These are phyloP conservation scores for Daphne laureola DNA, from an alignment of 441 rosid genomes.

Conservation along the genomic window DNA sequence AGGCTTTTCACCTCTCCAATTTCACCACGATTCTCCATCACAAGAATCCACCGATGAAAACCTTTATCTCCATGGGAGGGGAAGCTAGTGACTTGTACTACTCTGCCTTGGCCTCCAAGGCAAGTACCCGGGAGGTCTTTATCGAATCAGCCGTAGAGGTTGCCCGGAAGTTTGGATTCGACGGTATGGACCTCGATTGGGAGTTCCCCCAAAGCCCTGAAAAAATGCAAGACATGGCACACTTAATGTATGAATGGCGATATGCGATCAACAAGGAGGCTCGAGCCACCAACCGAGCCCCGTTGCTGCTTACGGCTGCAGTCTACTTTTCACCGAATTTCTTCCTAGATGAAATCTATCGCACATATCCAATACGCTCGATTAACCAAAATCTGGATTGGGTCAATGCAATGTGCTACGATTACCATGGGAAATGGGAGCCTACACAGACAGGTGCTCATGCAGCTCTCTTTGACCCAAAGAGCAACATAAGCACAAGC, in stretches of 20 bases:
- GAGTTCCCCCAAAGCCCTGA: slow-evolving; percentile 31
- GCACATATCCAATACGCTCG: slow-evolving; percentile 24
- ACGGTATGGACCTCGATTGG: slow-evolving; percentile 58
- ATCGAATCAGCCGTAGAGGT: slow-evolving; percentile 32
- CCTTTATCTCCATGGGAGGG: slow-evolving; percentile 43
- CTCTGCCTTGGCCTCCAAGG: slow-evolving; percentile 27
- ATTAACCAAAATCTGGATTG: slow-evolving; percentile 33
- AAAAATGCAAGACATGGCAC: slow-evolving; percentile 33
- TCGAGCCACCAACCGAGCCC: slow-evolving; percentile 19
- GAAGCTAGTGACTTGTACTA: slow-evolving; percentile 18
- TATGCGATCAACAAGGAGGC: slow-evolving; percentile 28
- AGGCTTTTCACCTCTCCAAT: slow-evolving; percentile 18
- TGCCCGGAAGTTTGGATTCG: slow-evolving; percentile 38
- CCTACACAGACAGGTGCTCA: slow-evolving; percentile 32
- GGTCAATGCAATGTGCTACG: slow-evolving; percentile 42
- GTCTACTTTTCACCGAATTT: slow-evolving; percentile 41
- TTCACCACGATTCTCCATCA: slow-evolving; percentile 39
- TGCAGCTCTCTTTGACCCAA: slow-evolving; percentile 38
- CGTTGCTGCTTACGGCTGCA: slow-evolving; percentile 45
- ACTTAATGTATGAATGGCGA: slow-evolving; percentile 34
- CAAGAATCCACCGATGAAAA: slow-evolving; percentile 33
- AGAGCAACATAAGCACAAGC: slow-evolving; percentile 40
- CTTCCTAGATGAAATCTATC: slow-evolving; percentile 7
- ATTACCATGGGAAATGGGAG: slow-evolving; percentile 45
- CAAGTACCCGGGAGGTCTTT: slow-evolving; percentile 23